These are phyloP conservation scores for Plasmopara halstedii DNA, from an alignment of 352 stramenopile genomes.

Conservation along the genomic window DNA sequence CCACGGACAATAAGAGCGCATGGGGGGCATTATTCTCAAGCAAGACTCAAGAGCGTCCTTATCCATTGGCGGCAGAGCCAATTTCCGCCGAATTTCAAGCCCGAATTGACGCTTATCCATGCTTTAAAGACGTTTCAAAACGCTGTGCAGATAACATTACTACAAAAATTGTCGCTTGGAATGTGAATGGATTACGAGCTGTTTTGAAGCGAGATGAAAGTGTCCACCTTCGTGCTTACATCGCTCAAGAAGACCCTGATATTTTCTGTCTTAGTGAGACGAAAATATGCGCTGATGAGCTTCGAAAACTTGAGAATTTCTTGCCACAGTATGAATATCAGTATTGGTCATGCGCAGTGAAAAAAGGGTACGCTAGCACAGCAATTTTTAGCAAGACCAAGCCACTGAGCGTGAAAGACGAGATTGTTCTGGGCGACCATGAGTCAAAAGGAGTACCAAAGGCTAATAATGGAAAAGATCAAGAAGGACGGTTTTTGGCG, in stretches of 20 bases:
- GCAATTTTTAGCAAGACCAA: constrained; percentile 68
- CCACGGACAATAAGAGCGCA: constrained; percentile 20
- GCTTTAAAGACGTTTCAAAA: constrained; percentile 43
- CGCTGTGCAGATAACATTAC: constrained; percentile 4
- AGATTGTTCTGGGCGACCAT: constrained; percentile 45
- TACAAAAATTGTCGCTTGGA: constrained; percentile 67
- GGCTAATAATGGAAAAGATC: constrained; percentile 34
- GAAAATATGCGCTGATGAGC: constrained; percentile 69
- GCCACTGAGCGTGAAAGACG: constrained; percentile 58
- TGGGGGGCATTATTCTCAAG: constrained; percentile 38
- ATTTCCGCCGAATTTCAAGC: constrained; percentile 35
- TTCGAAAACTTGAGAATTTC: constrained; percentile 66
- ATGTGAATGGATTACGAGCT: constrained; percentile 77
- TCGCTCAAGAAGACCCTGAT: constrained; percentile 71
- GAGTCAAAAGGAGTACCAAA: constrained; percentile 21
- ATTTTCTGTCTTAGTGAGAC: constrained; percentile 82
- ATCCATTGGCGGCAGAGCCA: constrained; percentile 14
- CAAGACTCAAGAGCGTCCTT: constrained; percentile 13
- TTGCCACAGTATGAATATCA: constrained; percentile 69
- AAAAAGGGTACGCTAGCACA: constrained; percentile 77
- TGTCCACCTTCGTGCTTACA: constrained; percentile 61
- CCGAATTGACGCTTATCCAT: constrained; percentile 37
- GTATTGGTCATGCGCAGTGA: constrained; percentile 67
- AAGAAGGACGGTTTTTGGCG: constrained; percentile 75
- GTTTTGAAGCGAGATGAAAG: constrained; percentile 64